Conservation (phyloP, 441 rosid genomes). For the Eutrema salsugineum region DNA sequence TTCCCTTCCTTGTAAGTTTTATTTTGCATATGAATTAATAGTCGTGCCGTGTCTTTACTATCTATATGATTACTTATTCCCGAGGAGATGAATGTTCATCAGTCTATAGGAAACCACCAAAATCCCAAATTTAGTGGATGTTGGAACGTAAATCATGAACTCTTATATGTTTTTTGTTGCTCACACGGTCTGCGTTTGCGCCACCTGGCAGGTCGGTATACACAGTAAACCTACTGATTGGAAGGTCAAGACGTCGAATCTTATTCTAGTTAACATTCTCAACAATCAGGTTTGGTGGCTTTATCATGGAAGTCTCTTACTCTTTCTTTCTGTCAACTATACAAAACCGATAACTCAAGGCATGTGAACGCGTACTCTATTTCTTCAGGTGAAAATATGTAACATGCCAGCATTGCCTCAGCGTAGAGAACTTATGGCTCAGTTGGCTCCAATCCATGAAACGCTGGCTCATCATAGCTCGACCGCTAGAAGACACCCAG, state of each 20-base stretch:
- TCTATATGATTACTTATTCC: not conserved
- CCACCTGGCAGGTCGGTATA: slow-evolving; percentile 62
- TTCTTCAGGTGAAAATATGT: slow-evolving; percentile 36
- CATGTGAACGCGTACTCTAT: slow-evolving; percentile 6
- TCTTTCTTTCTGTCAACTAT: not conserved
- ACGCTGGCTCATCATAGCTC: slow-evolving; percentile 57
- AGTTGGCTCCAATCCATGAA: slow-evolving; percentile 74
- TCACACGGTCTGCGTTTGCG: slow-evolving; percentile 3
- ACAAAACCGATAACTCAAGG: not conserved
- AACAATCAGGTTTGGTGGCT: slow-evolving; percentile 67
- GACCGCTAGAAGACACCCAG: slow-evolving; percentile 68
- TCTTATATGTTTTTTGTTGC: slow-evolving; percentile 5
- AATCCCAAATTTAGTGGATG: not conserved
- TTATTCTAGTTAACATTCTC: slow-evolving; percentile 66
- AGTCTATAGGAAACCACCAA: not conserved
- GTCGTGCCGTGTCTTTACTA: not conserved
- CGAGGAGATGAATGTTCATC: not conserved
- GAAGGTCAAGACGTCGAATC: slow-evolving; percentile 74
- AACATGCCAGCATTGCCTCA: slow-evolving; percentile 79
- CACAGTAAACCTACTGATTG: slow-evolving; percentile 72
- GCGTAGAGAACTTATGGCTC: slow-evolving; percentile 63
- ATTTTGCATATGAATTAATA: slow-evolving; percentile 8
- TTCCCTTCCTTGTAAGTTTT: slow-evolving; percentile 89
- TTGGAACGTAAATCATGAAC: not conserved
- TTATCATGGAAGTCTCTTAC: not conserved